Evolutionary conservation across 148 eudicot genomes (phyloP).

Genomic region (Beta vulgaris): DNA sequence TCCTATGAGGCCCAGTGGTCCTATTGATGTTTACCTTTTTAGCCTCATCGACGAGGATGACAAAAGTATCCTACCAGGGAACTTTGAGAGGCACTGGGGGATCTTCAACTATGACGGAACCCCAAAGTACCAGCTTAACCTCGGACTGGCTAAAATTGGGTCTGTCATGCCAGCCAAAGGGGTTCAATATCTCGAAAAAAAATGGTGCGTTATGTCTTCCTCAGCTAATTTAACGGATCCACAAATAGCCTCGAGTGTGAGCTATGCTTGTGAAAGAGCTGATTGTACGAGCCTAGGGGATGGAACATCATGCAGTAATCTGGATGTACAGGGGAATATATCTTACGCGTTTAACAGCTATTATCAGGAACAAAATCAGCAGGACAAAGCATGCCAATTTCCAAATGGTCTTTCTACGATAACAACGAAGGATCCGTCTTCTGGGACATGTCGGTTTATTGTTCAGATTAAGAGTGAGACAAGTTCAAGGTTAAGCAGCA

Average conservation of each 20-base stretch:
- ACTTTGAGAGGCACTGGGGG: constrained; percentile 43
- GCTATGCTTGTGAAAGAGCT: constrained; percentile 60
- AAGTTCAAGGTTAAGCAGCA: constrained; percentile 1
- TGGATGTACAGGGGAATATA: constrained; percentile 47
- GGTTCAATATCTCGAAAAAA: constrained; percentile 38
- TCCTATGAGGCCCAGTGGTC: constrained; percentile 38
- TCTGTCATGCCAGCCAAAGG: constrained; percentile 44
- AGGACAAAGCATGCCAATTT: constrained; percentile 58
- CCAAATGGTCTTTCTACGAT: constrained; percentile 44
- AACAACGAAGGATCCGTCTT: constrained; percentile 57
- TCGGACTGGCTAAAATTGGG: constrained; percentile 32
- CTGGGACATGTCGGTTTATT: constrained; percentile 51
- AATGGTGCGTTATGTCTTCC: constrained; percentile 65
- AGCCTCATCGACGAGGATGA: constrained; percentile 39
- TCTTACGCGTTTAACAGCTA: constrained; percentile 54
- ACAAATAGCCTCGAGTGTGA: constrained; percentile 47
- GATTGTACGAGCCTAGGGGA: constrained; percentile 77
- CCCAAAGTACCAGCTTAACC: constrained; percentile 43
- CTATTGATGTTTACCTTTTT: constrained; percentile 36
- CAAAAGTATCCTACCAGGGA: constrained; percentile 37
- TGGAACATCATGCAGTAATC: constrained; percentile 53
- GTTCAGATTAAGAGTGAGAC: constrained; percentile 43
- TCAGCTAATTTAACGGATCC: constrained; percentile 51
- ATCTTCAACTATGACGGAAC: constrained; percentile 38
- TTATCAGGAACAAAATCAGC: constrained; percentile 62